phyloP scores from a whole-genome alignment of 73 alveolate genomes.

The Durusdinium trenchii region DNA sequence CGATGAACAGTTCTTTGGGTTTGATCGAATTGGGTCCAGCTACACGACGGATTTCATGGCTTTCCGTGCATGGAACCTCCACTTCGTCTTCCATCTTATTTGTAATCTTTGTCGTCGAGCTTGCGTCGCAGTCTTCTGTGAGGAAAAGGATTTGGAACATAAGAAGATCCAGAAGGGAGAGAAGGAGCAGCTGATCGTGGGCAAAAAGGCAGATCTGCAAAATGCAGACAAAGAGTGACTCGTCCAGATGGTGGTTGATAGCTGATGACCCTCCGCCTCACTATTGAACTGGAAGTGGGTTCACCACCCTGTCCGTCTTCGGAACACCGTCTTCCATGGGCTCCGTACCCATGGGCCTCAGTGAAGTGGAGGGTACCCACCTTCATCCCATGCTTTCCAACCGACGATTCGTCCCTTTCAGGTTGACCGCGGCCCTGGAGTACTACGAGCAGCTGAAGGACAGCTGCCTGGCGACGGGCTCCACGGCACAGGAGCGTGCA shows the following conservation, averaged over 20 bases:
- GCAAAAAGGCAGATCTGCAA: slow-evolving; percentile 10
- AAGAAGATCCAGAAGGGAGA: slow-evolving; percentile 53
- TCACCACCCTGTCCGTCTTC: background rate
- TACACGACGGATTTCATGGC: background rate
- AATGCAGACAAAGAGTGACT: slow-evolving; percentile 60
- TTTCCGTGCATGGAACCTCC: too few species aligned
- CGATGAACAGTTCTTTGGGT: too few species aligned
- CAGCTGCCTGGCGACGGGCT: slow-evolving; percentile 76
- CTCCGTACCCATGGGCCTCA: background rate
- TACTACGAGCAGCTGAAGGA: slow-evolving; percentile 94
- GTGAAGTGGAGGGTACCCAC: background rate
- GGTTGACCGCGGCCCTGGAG: slow-evolving; percentile 53
- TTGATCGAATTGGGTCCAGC: background rate
- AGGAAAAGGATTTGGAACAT: slow-evolving; percentile 71
- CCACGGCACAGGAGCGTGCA: slow-evolving; percentile 85
- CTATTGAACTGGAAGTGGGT: background rate
- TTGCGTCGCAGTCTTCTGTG: too few species aligned
- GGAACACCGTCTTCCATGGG: background rate
- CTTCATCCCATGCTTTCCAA: background rate
- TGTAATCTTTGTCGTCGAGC: background rate
- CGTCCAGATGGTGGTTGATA: background rate
- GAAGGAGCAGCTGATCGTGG: slow-evolving; percentile 53
- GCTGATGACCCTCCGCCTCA: background rate
- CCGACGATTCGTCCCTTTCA: too few species aligned
- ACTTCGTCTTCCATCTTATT: too few species aligned